phyloP scores from a whole-genome alignment of 73 alveolate species.

The Symbiodinium pilosum region DNA sequence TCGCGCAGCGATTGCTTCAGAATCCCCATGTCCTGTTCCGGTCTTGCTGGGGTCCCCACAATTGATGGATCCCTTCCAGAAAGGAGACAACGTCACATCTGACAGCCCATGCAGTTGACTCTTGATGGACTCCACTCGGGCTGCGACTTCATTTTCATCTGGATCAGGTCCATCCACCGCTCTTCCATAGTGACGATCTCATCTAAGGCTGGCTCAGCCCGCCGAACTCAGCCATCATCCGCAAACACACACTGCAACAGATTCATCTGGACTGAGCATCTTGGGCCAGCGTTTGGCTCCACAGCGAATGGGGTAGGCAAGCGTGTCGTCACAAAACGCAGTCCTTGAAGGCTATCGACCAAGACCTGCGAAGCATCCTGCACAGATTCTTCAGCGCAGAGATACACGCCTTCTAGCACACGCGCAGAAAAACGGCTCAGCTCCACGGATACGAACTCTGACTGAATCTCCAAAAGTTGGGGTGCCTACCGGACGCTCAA shows the following conservation, averaged over 20 bases:
- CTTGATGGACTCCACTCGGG: too few species aligned
- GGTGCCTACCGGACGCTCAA: neutral
- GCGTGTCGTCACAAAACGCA: neutral
- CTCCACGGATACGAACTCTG: neutral
- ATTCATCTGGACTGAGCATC: neutral
- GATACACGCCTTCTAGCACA: neutral
- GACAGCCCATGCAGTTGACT: too few species aligned
- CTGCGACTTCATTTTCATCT: too few species aligned
- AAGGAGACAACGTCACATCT: too few species aligned
- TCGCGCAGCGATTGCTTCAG: too few species aligned
- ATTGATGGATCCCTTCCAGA: too few species aligned
- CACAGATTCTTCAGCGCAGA: neutral
- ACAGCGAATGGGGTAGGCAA: neutral
- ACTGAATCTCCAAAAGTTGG: neutral
- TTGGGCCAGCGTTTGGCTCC: neutral
- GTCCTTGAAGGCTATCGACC: neutral
- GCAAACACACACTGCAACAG: neutral
- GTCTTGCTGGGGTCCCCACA: too few species aligned
- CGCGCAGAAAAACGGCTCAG: neutral
- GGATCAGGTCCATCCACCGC: too few species aligned
- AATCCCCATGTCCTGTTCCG: too few species aligned
- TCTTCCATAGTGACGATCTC: too few species aligned
- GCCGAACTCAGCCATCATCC: neutral
- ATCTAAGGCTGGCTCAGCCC: too few species aligned
- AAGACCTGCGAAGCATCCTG: neutral